Base-by-base conservation (phyloP, 2,329 filamentous ascomycete species). In the Diaporthe velutina region DNA sequence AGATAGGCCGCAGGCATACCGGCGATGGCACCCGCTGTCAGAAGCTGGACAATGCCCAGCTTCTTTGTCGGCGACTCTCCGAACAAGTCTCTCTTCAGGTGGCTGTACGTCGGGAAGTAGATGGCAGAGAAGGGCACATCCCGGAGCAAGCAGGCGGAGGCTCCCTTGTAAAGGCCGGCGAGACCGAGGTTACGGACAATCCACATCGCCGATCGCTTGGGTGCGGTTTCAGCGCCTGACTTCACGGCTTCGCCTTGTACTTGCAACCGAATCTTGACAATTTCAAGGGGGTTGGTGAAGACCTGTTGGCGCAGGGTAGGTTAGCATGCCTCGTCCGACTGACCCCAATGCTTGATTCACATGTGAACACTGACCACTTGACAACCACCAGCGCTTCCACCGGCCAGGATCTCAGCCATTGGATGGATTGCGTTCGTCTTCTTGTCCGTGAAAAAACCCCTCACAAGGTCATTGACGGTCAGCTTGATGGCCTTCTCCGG, bases 401-500 rank as follows among this genome's bases (percentile, higher is more conserved):
- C 97, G 76, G 97, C 94, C 60, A 99, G 77, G 76, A 98, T 86
- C 85, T 99, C 97, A 76, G 92, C 87, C 40, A 87, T 86, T 79
- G 91, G 85, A 81, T 88, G 89, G 81, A 99, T 98, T 75, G 91
- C 87, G 67, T 94, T 93, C 55, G 90, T 92, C 77, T 95, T 90
- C 81, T 91, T 90, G 80, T 95, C 92, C 4, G 93, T 94, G 81
- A 96, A 93, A 78, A 90, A 89, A 12, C 90, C 89, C 81, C 97
- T 93, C 30, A 97, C 95, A 72, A 99, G 86, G 82, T 99, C 97
- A 85, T 99, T 99, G 81, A 99, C 96, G 0, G 97, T 99, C 77
- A 99, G 91, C 88, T 99, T 99, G 87, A 99, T 99, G 79, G 97
- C 97, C 88, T 99, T 99, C 84, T 99, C 97, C 2, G 97, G 97